Conservation (phyloP, 2,329 filamentous ascomycete genomes). For the Paracorniculantispora psalliotae region DNA sequence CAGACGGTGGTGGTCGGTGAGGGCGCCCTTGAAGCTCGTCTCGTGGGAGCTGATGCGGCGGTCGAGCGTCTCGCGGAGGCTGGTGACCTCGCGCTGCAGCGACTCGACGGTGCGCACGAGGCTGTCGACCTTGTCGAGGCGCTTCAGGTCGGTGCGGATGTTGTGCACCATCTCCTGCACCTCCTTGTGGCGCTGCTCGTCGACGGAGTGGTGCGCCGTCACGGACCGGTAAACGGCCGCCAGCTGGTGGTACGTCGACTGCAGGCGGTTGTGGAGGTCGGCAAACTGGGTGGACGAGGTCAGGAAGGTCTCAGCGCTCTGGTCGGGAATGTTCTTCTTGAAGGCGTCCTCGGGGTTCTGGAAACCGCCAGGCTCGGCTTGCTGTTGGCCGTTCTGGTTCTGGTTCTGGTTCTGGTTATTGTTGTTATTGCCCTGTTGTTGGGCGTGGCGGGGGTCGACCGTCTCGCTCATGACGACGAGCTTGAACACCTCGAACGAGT, state of each 20-base stretch:
- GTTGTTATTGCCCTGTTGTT: conserved; percentile 25
- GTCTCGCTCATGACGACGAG: conserved; percentile 65
- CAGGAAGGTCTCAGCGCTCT: conserved; percentile 41
- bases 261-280: conserved; percentile 80
- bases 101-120: conserved; percentile 39
- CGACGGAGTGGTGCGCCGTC: conserved; percentile 43
- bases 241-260: conserved; percentile 65
- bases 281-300: conserved; percentile 62
- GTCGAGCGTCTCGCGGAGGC: conserved; percentile 50
- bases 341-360: conserved; percentile 25
- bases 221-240: conserved; percentile 56
- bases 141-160: conserved; percentile 40
- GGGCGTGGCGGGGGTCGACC: conserved; percentile 18
- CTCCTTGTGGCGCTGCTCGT: conserved; percentile 55
- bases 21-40: conserved; percentile 47
- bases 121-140: conserved; percentile 41
- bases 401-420: conserved; percentile 19
- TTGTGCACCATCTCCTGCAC: conserved; percentile 43
- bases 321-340: conserved; percentile 42
- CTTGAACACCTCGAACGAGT: conserved; percentile 92
- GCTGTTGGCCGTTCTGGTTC: conserved; percentile 22
- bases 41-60: conserved; percentile 47
- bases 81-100: conserved; percentile 49
- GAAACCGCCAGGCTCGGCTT: not conserved
- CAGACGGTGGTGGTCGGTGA: conserved; percentile 45